Evolutionary conservation across 495 filamentous ascomycete species (phyloP), one percentile per base, ranked within the genome.

Genomic region (Trichocladium antarcticum): DNA sequence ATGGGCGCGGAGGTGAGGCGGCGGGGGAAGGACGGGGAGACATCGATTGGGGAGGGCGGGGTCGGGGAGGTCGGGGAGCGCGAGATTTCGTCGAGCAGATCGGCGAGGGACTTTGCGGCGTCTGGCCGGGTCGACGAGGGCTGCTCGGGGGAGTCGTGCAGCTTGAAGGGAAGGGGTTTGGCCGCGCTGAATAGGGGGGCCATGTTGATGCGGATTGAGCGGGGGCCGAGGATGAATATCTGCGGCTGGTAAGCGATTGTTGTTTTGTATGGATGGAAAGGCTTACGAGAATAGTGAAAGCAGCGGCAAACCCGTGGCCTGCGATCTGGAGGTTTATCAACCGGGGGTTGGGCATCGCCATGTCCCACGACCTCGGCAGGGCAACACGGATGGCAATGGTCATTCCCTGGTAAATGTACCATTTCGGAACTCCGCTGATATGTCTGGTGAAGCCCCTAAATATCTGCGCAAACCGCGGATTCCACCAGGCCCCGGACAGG

Each of bases 401-500:
- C 39, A 86, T 67, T 15, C 76, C 57, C 51, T 92, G 85, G 14
- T 79, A 71, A 42, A 76, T 70, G 57, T 90, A 87, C 70, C 83
- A 87, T 45, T 81, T 74, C 6, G 66, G 62, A 10, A 84, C 71
- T 0, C 87, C 84, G 9, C 69, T 64, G 45, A 89, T 76, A 45
- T 81, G 78, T 22, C 73, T 79, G 35, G 71, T 73, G 54, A 79
- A 73, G 19, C 82, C 79, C 45, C 75, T 72, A n/a, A 79, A 66
- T 56, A 79, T 79, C 52, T 82, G 66, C 50, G 74, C 72, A 57
- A 87, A 71, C 46, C 74, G 76, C 6, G 84, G 84, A 53, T 89
- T 89, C 83, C 85, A 94, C 78, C 83, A 88, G 11, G 81, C 61
- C 2, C 81, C 75, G 6, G 77, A 54, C 21, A 82, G 51, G 20